phyloP scores from a whole-genome alignment of 2,329 filamentous ascomycete genomes.

The Fusarium phyllophilum region DNA sequence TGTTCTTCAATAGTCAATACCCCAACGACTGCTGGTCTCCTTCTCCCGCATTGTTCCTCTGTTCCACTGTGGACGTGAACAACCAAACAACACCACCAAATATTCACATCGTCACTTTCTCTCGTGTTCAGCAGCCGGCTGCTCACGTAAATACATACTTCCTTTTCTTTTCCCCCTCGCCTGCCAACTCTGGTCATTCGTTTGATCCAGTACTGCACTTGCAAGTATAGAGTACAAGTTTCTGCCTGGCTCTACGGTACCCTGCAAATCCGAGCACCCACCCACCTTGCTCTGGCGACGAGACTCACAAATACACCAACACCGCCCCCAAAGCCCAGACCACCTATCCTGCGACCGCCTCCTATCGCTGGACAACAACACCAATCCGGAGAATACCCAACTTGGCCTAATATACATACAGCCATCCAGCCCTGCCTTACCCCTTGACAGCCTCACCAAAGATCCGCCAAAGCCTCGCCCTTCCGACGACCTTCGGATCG shows the following conservation, averaged over 20 bases:
- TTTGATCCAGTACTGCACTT: slow-evolving; percentile 38
- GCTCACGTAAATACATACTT: slow-evolving; percentile 40
- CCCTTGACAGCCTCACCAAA: slow-evolving; percentile 38
- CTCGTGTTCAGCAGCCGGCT: slow-evolving; percentile 46
- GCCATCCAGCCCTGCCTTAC: slow-evolving; percentile 35
- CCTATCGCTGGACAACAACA: slow-evolving; percentile 32
- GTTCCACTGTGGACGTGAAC: slow-evolving; percentile 44
- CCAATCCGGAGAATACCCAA: slow-evolving; percentile 27
- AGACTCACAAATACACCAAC: slow-evolving; percentile 37
- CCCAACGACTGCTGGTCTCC: slow-evolving; percentile 36
- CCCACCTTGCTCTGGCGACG: slow-evolving; percentile 41
- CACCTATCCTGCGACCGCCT: slow-evolving; percentile 32
- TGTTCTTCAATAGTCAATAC: slow-evolving; percentile 44
- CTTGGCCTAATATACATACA: slow-evolving; percentile 39
- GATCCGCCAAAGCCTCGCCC: slow-evolving; percentile 35
- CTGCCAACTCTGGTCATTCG: slow-evolving; percentile 38
- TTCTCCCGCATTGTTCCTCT: slow-evolving; percentile 43
- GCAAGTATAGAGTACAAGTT: slow-evolving; percentile 40
- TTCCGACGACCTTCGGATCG: slow-evolving; percentile 36
- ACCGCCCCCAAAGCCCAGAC: slow-evolving; percentile 44
- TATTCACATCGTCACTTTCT: slow-evolving; percentile 28
- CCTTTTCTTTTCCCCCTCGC: not conserved
- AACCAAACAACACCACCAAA: slow-evolving; percentile 39
- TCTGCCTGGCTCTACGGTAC: slow-evolving; percentile 42
- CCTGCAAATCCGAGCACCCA: slow-evolving; percentile 40